Conservation (phyloP, 495 filamentous ascomycete species). For the Talaromyces borbonicus region DNA sequence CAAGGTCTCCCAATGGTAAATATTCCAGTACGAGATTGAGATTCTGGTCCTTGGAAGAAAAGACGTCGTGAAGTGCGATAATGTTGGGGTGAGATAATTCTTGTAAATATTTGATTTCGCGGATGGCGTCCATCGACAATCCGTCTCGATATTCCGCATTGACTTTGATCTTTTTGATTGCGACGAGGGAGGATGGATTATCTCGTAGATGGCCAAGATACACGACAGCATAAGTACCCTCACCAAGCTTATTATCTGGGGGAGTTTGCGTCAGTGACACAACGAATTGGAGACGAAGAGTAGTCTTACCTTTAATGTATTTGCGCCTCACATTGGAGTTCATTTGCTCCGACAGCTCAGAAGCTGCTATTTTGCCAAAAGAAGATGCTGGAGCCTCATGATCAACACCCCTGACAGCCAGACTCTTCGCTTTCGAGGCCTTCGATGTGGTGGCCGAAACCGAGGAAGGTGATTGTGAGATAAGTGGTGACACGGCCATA, state of each 20-base stretch:
- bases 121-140: constrained; percentile 84
- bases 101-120: constrained; percentile 89
- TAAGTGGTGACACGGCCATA: constrained; percentile 7
- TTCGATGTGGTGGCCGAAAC: not conserved
- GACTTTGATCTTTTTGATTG: constrained; percentile 98
- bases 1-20: constrained; percentile 81
- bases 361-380: not conserved
- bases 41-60: constrained; percentile 86
- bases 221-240: constrained; percentile 95
- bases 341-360: constrained; percentile 71
- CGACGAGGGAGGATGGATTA: constrained; percentile 61
- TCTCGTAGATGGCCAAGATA: constrained; percentile 70
- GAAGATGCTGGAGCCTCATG: not conserved
- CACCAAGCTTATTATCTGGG: constrained; percentile 78
- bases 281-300: not conserved
- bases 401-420: not conserved
- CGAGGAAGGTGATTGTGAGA: constrained; percentile 1
- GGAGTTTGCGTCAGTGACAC: not conserved
- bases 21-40: constrained; percentile 92
- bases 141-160: constrained; percentile 77
- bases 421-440: constrained; percentile 1
- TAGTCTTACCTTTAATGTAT: constrained; percentile 68
- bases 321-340: constrained; percentile 80
- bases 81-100: constrained; percentile 96
- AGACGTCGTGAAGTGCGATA: constrained; percentile 82